phyloP scores from a whole-genome alignment of 202 grass and related monocot genomes.

The Setaria italica region DNA sequence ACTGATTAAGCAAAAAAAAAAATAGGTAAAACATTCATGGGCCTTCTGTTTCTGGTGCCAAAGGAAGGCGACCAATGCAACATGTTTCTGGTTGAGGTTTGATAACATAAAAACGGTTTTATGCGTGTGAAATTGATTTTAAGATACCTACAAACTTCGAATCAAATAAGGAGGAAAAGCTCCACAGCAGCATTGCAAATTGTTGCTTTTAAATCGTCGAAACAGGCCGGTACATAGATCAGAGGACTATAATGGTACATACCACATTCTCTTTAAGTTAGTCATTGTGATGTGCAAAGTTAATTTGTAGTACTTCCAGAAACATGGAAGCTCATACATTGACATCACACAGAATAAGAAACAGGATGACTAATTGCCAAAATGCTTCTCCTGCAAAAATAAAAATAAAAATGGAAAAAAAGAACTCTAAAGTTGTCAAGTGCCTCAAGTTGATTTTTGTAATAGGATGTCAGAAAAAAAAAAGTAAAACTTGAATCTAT shows the following conservation, averaged over 20 bases:
- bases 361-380: conserved; percentile 5
- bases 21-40: background rate
- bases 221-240: background rate
- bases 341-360: conserved; percentile 16
- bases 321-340: conserved; percentile 9
- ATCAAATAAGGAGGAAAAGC: conserved; percentile 25
- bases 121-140: background rate
- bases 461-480: background rate
- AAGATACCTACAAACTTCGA: background rate
- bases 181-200: background rate
- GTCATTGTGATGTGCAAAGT: conserved; percentile 11
- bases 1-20: background rate
- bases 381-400: background rate
- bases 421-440: background rate
- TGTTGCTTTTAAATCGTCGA: background rate
- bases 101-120: background rate
- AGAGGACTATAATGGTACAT: background rate
- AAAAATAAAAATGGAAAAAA: background rate
- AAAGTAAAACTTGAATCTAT: conserved; percentile 55
- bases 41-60: background rate
- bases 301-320: conserved; percentile 7
- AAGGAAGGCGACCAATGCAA: background rate
- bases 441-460: background rate
- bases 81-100: conserved; percentile 21
- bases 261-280: background rate